Conservation (phyloP, 2,329 filamentous ascomycete species). For the Penicillium sp. region DNA sequence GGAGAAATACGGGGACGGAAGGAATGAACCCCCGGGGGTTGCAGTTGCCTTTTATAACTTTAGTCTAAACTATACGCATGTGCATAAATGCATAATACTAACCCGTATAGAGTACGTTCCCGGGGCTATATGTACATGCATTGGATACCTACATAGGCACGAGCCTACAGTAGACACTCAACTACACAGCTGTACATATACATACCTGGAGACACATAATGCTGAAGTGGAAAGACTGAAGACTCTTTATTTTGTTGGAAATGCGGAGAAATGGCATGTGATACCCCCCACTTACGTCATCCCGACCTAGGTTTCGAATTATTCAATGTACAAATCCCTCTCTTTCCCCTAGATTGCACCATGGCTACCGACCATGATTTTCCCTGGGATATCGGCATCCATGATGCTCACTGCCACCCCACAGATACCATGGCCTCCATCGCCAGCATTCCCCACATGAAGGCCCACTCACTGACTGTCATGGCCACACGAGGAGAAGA, state of each 20-base stretch:
- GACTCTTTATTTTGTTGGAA: background rate
- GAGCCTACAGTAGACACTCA: no score
- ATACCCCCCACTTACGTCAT: slow-evolving; percentile 21
- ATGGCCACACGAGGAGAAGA: slow-evolving; percentile 65
- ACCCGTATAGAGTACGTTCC: background rate
- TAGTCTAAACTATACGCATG: background rate
- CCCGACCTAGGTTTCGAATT: background rate
- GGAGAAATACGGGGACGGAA: background rate
- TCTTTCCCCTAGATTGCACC: slow-evolving; percentile 2
- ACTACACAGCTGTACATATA: no score
- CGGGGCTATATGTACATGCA: background rate
- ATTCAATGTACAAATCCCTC: background rate
- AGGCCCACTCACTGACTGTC: slow-evolving; percentile 57
- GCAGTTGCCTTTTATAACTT: background rate
- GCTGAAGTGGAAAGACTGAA: no score
- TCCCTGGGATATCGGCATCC: slow-evolving; percentile 63
- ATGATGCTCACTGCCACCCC: slow-evolving; percentile 66
- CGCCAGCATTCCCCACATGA: slow-evolving; percentile 56
- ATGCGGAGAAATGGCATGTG: slow-evolving; percentile 26
- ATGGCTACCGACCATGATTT: slow-evolving; percentile 38
- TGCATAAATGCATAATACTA: background rate
- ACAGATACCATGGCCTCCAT: slow-evolving; percentile 63
- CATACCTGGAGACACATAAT: no score
- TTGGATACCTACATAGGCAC: background rate
- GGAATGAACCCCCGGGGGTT: background rate